Evolutionary conservation across 768 basidiomycete genomes (phyloP), one percentile per base, ranked within the genome.

Genomic region (Rhodotorula sphaerocarpa): DNA sequence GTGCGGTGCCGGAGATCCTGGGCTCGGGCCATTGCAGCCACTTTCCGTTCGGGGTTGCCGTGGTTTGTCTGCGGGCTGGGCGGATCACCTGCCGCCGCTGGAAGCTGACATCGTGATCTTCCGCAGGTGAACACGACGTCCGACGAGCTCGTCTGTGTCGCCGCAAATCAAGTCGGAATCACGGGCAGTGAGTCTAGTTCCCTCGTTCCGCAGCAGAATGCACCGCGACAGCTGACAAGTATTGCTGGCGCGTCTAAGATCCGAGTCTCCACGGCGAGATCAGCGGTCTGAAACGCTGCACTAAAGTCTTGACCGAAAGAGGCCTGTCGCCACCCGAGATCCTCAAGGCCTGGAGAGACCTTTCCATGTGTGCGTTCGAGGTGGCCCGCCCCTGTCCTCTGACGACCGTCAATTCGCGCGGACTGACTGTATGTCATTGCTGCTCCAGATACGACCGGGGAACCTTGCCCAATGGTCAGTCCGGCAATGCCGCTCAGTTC

Each of bases 201-300:
- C 7, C 31, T 20, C 34, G 18, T 53, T 7, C 39, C 39, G 31
- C 42, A 30, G n/a, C n/a, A n/a, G n/a, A n/a, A n/a, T n/a, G n/a
- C n/a, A n/a, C n/a, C n/a, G n/a, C n/a, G n/a, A n/a, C n/a, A n/a
- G n/a, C n/a, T n/a, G n/a, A n/a, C n/a, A n/a, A n/a, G 3, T 10
- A 28, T n/a, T 9, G n/a, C 14, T 31, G 53, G 5, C 25, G 42
- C 16, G 23, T 3, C 52, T n/a, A n/a, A 72, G 70, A 73, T 36
- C 72, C 72, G 1, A 50, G 67, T 7, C 61, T 72, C 62, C 71
- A 73, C 43, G 73, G 73, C 25, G 73, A 72, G 59, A 71, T 73
- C 30, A 57, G 59, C 9, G 71, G 69, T 3, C 62, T 72, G n/a
- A 42, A 66, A 23, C 71, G 70, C 28, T 73, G 73, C 47, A 69